phyloP scores from a whole-genome alignment of 306 rosid species.

The Echinosophora koreensis region DNA sequence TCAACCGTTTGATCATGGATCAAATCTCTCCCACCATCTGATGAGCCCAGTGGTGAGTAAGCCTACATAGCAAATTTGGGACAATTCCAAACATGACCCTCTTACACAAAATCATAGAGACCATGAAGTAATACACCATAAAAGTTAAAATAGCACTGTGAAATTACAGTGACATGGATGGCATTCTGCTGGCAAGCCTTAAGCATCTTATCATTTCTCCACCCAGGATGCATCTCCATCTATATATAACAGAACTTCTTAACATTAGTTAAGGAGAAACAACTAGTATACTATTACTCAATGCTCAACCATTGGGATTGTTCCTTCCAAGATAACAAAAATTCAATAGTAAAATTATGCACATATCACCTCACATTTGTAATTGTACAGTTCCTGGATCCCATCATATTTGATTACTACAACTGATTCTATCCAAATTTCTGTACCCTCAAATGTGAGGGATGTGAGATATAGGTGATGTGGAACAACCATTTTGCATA shows the following conservation, averaged over 20 bases:
- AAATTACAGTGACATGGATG: constrained; percentile 68
- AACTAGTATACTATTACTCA: not conserved
- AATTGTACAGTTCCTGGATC: too few species aligned
- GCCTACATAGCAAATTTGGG: constrained; percentile 48
- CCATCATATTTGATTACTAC: too few species aligned
- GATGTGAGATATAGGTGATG: too few species aligned
- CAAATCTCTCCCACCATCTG: constrained; percentile 56
- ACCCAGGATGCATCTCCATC: constrained; percentile 81
- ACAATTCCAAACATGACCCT: constrained; percentile 26
- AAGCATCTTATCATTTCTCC: constrained; percentile 74
- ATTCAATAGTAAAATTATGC: too few species aligned
- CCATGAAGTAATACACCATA: not conserved
- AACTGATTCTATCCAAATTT: too few species aligned
- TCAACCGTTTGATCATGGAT: constrained; percentile 57
- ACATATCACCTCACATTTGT: too few species aligned
- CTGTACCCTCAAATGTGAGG: too few species aligned
- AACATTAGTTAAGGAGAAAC: not conserved
- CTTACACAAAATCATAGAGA: constrained; percentile 4
- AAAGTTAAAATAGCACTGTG: not conserved
- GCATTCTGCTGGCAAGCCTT: constrained; percentile 62
- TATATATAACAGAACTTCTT: constrained; percentile 41
- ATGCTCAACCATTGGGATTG: too few species aligned
- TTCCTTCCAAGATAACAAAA: too few species aligned
- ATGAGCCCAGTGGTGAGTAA: constrained; percentile 62
- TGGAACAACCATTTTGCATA: too few species aligned